A percentile compares a stretch with the other conserved stretches of the same genome.
phyloP scores from a whole-genome alignment of 2,329 filamentous ascomycete genomes.

The Fusarium globosum region DNA sequence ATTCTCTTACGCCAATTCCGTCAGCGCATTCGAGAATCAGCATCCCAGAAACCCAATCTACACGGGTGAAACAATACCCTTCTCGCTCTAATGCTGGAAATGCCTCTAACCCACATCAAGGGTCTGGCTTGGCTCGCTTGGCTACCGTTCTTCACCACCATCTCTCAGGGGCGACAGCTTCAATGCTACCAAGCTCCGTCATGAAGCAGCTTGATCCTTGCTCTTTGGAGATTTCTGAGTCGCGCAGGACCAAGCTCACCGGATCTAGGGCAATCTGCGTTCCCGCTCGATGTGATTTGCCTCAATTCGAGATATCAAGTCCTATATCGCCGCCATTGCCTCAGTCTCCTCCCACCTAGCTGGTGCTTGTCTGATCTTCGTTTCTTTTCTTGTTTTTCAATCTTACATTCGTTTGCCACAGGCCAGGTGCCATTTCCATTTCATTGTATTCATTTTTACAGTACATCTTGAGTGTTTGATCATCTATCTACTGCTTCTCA shows the following conservation, averaged over 20 bases:
- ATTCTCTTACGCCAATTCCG: constrained; percentile 6
- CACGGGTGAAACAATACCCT: constrained; percentile 34
- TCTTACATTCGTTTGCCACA: constrained; percentile 33
- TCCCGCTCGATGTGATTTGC: constrained; percentile 31
- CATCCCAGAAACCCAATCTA: constrained; percentile 21
- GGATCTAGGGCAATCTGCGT: constrained; percentile 25
- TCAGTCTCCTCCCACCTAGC: constrained; percentile 6
- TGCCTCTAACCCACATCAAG: constrained; percentile 15
- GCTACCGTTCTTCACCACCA: constrained; percentile 25
- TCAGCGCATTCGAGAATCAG: background rate
- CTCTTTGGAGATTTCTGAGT: constrained; percentile 25
- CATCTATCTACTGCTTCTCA: constrained; percentile 3
- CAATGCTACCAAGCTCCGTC: constrained; percentile 35
- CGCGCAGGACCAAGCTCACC: constrained; percentile 13
- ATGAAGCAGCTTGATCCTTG: constrained; percentile 35
- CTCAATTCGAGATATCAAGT: constrained; percentile 32
- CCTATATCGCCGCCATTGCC: constrained; percentile 30
- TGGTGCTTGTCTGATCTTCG: constrained; percentile 28
- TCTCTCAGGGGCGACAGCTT: constrained; percentile 30
- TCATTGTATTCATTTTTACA: constrained; percentile 16
- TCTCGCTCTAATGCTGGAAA: constrained; percentile 34
- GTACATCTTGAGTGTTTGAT: constrained; percentile 21
- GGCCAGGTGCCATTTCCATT: constrained; percentile 34
- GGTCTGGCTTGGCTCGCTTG: constrained; percentile 34
- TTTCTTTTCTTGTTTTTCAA: constrained; percentile 29